A percentile compares a stretch with the other conserved stretches of the same genome.
Conservation (phyloP, 2,329 filamentous ascomycete genomes). For the Raffaelea albimanens region DNA sequence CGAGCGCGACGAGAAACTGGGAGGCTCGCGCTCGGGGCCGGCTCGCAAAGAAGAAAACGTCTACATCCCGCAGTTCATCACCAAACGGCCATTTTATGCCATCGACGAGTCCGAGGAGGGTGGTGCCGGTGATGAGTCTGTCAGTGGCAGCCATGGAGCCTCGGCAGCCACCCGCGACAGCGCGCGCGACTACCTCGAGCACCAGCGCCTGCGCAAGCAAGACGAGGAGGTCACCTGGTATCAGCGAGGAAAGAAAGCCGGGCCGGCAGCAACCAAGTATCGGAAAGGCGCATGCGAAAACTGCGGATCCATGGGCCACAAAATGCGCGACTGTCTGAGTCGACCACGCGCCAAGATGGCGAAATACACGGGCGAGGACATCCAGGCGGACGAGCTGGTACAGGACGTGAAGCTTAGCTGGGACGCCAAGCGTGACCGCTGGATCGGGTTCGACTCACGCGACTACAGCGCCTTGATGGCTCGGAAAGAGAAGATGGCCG, state of each 20-base stretch:
- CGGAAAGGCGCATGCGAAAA: conserved; percentile 98
- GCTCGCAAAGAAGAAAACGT: conserved; percentile 78
- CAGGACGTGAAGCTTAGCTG: conserved; percentile 83
- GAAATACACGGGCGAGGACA: conserved; percentile 85
- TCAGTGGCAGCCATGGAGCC: conserved; percentile 38
- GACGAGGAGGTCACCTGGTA: conserved; percentile 80
- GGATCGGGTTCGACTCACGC: conserved; percentile 92
- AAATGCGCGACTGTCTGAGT: conserved; percentile 85
- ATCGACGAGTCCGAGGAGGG: conserved; percentile 45
- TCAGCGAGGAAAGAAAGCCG: conserved; percentile 74
- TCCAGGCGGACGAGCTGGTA: conserved; percentile 82
- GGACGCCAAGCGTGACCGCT: conserved; percentile 95
- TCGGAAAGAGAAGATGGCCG: conserved; percentile 79
- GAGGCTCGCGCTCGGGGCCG: conserved; percentile 12
- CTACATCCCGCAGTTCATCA: conserved; percentile 97
- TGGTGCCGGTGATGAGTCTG: conserved; percentile 17
- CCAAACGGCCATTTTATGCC: conserved; percentile 94
- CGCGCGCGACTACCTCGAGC: conserved; percentile 69
- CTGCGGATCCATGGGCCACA: conserved; percentile 94
- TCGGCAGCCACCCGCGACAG: conserved; percentile 13
- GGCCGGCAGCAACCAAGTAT: conserved; percentile 88
- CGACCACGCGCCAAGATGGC: conserved; percentile 78
- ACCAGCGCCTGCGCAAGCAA: conserved; percentile 79
- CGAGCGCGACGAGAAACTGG: conserved; percentile 13
- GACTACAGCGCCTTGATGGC: conserved; percentile 84